A percentile compares a stretch with the other conserved stretches of the same genome.
phyloP scores from a whole-genome alignment of 768 basidiomycete species.

The Calocera viscosa region DNA sequence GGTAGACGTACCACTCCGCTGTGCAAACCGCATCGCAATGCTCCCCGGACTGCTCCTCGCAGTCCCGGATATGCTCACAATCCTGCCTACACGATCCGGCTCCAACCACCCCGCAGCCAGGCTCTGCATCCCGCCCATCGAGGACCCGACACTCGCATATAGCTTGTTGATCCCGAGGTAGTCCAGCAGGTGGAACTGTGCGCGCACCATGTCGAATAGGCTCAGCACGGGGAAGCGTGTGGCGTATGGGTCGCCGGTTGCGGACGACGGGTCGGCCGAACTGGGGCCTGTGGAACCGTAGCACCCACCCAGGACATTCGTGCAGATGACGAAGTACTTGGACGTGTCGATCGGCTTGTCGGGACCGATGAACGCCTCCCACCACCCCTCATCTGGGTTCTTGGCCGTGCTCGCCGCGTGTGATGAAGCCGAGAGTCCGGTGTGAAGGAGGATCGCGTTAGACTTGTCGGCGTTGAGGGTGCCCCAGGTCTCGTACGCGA shows the following conservation, averaged over 20 bases:
- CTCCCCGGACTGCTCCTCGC: constrained; percentile 84
- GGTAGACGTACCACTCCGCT: constrained; percentile 68
- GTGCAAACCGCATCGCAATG: constrained; percentile 92
- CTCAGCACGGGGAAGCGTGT: constrained; percentile 85
- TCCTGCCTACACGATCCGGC: constrained; percentile 75
- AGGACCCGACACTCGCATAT: constrained; percentile 86
- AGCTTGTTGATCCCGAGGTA: constrained; percentile 69
- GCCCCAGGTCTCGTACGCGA: constrained; percentile 99
- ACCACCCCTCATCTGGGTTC: constrained; percentile 86
- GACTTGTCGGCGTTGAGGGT: constrained; percentile 59
- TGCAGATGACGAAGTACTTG: constrained; percentile 85
- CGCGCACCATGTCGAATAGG: constrained; percentile 94
- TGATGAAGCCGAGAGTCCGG: constrained; percentile 89
- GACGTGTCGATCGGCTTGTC: constrained; percentile 88
- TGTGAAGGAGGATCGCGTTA: constrained; percentile 91
- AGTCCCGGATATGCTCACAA: constrained; percentile 90
- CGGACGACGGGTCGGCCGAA: constrained; percentile 48
- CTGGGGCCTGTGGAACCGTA: constrained; percentile 96
- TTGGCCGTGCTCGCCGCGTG: constrained; percentile 73
- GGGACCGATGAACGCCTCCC: constrained; percentile 97
- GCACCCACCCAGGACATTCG: constrained; percentile 93
- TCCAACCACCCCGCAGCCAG: constrained; percentile 88
- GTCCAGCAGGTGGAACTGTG: constrained; percentile 79
- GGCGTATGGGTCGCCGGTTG: constrained; percentile 55
- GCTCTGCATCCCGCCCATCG: constrained; percentile 98